A percentile compares a stretch with the other conserved stretches of the same genome.
Conservation (phyloP, 2,329 filamentous ascomycete species). For the Raffaelea albimanens region DNA sequence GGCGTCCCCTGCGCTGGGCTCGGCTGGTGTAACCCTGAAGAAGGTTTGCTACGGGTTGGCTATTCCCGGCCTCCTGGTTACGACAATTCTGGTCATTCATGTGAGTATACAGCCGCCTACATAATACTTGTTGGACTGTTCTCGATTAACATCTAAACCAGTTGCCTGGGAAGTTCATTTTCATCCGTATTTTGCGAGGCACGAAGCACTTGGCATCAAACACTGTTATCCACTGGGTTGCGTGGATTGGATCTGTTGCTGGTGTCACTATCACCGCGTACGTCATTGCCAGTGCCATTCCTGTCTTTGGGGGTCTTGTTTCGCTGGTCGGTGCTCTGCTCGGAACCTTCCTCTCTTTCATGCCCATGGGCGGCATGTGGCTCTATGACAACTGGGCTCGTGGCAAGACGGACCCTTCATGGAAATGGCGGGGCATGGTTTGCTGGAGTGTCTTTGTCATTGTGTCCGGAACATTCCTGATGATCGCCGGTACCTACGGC, state of each 20-base stretch:
- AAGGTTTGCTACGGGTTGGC: slow-evolving; percentile 52
- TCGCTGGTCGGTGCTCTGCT: slow-evolving; percentile 1
- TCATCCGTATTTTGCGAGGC: slow-evolving; percentile 21
- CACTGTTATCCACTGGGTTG: slow-evolving; percentile 18
- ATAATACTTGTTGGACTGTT: too few species aligned
- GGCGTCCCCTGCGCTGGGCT: slow-evolving; percentile 51
- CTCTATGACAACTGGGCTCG: slow-evolving; percentile 2
- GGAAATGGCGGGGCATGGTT: neutral
- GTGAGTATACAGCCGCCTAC: too few species aligned
- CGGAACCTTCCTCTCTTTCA: slow-evolving; percentile 1
- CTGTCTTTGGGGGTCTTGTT: slow-evolving; percentile 1
- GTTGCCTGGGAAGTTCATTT: slow-evolving; percentile 20
- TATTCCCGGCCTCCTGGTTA: slow-evolving; percentile 42
- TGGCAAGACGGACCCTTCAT: neutral
- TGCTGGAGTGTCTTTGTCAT: slow-evolving; percentile 17
- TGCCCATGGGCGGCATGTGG: slow-evolving; percentile 1
- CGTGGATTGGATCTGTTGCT: slow-evolving; percentile 18
- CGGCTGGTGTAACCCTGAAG: slow-evolving; percentile 48
- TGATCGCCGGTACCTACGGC: slow-evolving; percentile 31
- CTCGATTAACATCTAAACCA: too few species aligned
- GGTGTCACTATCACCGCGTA: neutral
- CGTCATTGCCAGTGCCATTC: slow-evolving; percentile 1
- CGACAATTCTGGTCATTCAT: slow-evolving; percentile 19
- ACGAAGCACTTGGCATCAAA: slow-evolving; percentile 19
- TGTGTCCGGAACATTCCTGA: slow-evolving; percentile 25